Evolutionary conservation across 1,284 basidiomycete genomes (phyloP).

Genomic region (Malassezia caprae): DNA sequence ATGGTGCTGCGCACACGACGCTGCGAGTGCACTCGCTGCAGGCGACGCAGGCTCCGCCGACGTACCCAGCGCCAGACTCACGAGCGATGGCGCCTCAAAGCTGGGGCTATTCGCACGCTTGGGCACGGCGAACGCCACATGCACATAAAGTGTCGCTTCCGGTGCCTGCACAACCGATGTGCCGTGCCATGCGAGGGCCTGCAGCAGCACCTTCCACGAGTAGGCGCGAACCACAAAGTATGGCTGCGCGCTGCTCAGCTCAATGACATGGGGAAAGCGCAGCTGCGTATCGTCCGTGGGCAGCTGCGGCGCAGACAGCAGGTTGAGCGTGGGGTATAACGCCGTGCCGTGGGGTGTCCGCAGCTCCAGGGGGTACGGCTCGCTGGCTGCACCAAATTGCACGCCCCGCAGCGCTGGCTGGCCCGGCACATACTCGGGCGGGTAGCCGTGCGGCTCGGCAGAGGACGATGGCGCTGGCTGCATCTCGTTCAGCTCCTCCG

Average conservation of each 20-base stretch:
- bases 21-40: background rate
- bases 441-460: slow-evolving; percentile 1
- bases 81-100: slow-evolving; percentile 4
- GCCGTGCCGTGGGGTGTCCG: background rate
- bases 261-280: slow-evolving; percentile 9
- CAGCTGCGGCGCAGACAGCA: background rate
- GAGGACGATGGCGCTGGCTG: background rate
- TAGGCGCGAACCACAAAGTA: slow-evolving; percentile 17
- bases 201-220: slow-evolving; percentile 17
- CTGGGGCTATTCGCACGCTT: background rate
- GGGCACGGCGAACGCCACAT: slow-evolving; percentile 13
- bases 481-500: background rate
- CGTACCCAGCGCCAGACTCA: slow-evolving; percentile 6
- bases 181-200: slow-evolving; percentile 17
- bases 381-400: slow-evolving; percentile 10
- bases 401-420: slow-evolving; percentile 16
- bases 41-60: background rate
- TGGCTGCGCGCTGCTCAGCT: background rate
- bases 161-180: background rate
- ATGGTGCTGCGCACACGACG: background rate
- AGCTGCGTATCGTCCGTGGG: slow-evolving; percentile 1
- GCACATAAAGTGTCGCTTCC: background rate
- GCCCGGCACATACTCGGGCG: slow-evolving; percentile 8
- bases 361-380: slow-evolving; percentile 2
- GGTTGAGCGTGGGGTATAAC: slow-evolving; percentile 8